A percentile compares a stretch with the other conserved stretches of the same genome.
These are phyloP conservation scores for Populus trichocarpa DNA, from an alignment of 441 rosid species.

Conservation along the genomic window DNA sequence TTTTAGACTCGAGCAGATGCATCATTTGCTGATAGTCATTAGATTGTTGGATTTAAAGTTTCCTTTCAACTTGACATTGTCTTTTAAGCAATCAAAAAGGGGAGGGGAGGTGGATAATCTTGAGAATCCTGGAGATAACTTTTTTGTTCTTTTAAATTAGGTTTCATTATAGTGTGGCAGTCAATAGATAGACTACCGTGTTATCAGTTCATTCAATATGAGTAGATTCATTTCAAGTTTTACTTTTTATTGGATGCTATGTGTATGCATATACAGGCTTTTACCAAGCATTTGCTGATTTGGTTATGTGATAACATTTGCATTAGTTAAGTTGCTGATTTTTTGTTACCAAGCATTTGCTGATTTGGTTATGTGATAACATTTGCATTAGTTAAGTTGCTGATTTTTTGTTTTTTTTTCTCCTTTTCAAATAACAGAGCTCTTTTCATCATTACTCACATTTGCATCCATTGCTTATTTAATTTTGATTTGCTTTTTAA, in stretches of 20 bases:
- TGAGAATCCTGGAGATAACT: not conserved
- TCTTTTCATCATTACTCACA: not conserved
- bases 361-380: not conserved
- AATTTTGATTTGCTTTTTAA: slow-evolving; percentile 24
- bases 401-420: not conserved
- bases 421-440: not conserved
- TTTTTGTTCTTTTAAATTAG: not conserved
- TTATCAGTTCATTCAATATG: not conserved
- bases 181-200: not conserved
- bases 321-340: not conserved
- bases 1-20: not conserved
- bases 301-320: not conserved
- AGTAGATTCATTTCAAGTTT: not conserved
- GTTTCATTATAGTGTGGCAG: not conserved
- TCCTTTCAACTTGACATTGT: not conserved
- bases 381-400: not conserved
- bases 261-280: not conserved
- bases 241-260: not conserved
- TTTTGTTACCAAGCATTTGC: not conserved
- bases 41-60: not conserved
- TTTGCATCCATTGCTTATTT: slow-evolving; percentile 18
- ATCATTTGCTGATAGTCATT: not conserved
- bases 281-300: not conserved
- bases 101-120: not conserved
- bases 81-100: not conserved